Conservation (phyloP, 2,329 filamentous ascomycete genomes). For the Ophiostoma quercus region DNA sequence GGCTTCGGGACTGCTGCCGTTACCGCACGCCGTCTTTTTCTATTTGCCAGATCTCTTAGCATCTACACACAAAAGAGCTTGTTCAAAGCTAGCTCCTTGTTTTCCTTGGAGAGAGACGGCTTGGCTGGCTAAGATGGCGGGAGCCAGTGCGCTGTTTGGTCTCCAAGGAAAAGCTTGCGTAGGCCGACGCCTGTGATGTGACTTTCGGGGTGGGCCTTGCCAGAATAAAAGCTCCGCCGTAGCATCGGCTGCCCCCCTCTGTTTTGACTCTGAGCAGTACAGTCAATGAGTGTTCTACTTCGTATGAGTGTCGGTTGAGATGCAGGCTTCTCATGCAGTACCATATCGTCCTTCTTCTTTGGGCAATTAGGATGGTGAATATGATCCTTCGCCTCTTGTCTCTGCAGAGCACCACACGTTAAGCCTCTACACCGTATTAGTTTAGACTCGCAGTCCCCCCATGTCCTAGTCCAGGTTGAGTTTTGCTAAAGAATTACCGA, state of each 20-base stretch:
- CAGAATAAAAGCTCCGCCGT: constrained; percentile 3
- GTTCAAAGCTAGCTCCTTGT: neutral
- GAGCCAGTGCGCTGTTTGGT: neutral
- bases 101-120: neutral
- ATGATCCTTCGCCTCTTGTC: neutral
- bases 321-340: neutral
- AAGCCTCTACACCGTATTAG: neutral
- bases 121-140: neutral
- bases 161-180: neutral
- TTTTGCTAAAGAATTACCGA: neutral
- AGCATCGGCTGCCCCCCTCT: neutral
- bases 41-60: constrained; percentile 4
- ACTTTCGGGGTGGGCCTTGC: neutral
- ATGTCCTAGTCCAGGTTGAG: neutral
- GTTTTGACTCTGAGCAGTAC: neutral
- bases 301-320: neutral
- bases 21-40: neutral
- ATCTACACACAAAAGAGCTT: constrained; percentile 1
- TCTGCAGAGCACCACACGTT: neutral
- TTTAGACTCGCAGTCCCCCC: neutral
- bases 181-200: neutral
- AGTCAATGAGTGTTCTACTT: neutral
- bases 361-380: neutral
- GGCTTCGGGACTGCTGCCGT: neutral
- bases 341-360: neutral